Conservation (phyloP, 73 alveolate species). For the Symbiodinium natans region DNA sequence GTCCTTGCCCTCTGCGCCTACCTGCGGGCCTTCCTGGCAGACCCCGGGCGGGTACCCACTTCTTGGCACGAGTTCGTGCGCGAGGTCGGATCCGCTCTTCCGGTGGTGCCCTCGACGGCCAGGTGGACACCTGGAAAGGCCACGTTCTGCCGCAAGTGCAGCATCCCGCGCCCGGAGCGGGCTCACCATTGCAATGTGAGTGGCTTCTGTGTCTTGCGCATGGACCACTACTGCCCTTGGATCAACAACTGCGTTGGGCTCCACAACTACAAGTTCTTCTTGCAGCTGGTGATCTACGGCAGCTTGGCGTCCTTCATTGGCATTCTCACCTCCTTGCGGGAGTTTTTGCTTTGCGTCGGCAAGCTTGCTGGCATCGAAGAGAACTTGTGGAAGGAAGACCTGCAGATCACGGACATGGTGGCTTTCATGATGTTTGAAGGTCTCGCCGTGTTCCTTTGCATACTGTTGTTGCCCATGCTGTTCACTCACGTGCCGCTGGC, state of each 20-base stretch:
- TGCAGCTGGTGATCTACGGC: constrained; percentile 91
- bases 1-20: constrained; percentile 53
- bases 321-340: constrained; percentile 56
- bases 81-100: constrained; percentile 75
- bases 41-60: constrained; percentile 30
- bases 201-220: constrained; percentile 82
- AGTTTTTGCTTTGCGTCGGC: constrained; percentile 31
- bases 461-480: constrained; percentile 77
- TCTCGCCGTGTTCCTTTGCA: constrained; percentile 36
- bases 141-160: constrained; percentile 91
- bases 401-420: constrained; percentile 79
- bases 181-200: constrained; percentile 92
- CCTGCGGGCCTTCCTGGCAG: constrained; percentile 60
- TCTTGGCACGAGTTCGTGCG: constrained; percentile 49
- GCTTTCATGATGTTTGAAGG: constrained; percentile 83
- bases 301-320: constrained; percentile 48
- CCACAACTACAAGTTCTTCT: constrained; percentile 72
- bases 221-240: constrained; percentile 94
- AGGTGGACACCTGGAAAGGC: constrained; percentile 91
- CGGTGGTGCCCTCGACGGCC: constrained; percentile 84
- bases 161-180: constrained; percentile 92
- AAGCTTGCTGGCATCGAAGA: constrained; percentile 37
- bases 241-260: constrained; percentile 78
- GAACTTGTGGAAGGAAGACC: constrained; percentile 46
- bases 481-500: constrained; percentile 72